A percentile compares a stretch with the other conserved stretches of the same genome.
These are phyloP conservation scores for Excoecaria cochinchinensis DNA, from an alignment of 345 rosid species.

Conservation along the genomic window DNA sequence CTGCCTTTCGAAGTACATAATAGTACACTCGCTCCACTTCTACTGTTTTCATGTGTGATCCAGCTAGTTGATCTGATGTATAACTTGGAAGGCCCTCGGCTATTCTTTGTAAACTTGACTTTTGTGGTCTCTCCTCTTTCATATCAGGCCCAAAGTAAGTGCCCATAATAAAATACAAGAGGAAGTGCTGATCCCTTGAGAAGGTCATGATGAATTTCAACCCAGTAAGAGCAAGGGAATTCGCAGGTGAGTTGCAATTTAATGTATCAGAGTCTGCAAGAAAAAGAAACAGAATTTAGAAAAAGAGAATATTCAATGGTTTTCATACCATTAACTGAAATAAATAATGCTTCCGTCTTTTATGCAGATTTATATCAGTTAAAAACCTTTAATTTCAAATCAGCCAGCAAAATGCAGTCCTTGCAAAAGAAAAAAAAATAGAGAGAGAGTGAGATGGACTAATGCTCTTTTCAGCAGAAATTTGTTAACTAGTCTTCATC, in stretches of 20 bases:
- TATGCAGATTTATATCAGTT: background rate
- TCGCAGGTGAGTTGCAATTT: background rate
- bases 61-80: conserved; percentile 31
- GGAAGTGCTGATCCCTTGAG: conserved; percentile 9
- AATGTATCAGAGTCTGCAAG: background rate
- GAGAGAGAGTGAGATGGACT: too few relatives aligned
- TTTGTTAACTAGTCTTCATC: too few relatives aligned
- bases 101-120: conserved; percentile 39
- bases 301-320: background rate
- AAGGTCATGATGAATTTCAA: background rate
- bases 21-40: conserved; percentile 35
- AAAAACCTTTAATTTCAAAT: background rate
- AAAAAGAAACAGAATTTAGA: background rate
- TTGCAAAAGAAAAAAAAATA: too few relatives aligned
- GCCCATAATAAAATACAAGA: conserved; percentile 1
- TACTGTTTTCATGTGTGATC: conserved; percentile 32
- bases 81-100: conserved; percentile 20
- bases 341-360: background rate
- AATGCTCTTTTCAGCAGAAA: too few relatives aligned
- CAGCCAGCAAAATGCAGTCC: too few relatives aligned
- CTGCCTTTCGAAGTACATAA: conserved; percentile 36
- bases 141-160: conserved; percentile 22
- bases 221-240: background rate
- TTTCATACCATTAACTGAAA: background rate
- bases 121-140: conserved; percentile 11